Evolutionary conservation across 1,139 yeast species (phyloP), one percentile per base, ranked within the genome.

Genomic region (Zygosaccharomyces pseudobailii): DNA sequence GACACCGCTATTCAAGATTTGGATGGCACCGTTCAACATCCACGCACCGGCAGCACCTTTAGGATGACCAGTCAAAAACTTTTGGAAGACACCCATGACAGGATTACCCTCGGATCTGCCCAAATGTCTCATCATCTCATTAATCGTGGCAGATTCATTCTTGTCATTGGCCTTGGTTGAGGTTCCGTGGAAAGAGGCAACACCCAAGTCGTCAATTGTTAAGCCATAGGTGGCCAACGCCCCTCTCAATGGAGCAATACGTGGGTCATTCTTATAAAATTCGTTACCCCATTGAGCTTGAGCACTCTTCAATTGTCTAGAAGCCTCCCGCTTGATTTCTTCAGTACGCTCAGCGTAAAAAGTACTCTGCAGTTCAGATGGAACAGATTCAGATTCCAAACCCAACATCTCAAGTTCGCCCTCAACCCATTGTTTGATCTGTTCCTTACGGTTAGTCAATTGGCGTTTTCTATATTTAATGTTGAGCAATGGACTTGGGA

Each of bases 41-140:
- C 98, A 92, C 54, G 99, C 97, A 79, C 97, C 98, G 50, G 99
- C 99, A 61, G 98, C 98, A 80, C 98, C 99, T 85, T 92, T 92
- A 65, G 98, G 98, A 76, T 92, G 99, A 74, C 98, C 99, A 63
- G 99, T 92, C 66, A 92, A 80, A 82, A 80, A 92, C 74, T 92
- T 92, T 74, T 92, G 99, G 95, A 92, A 90, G 47, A 92, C 95
- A 79, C 97, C 97, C 62, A 85, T 78, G 47, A 94, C 89, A 58
- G 98, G 96, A 75, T 92, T 94, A 75, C 99, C 99, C 74, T 87
- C 90, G 50, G 95, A 74, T 75, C 99, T 86, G 59, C 97, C 98
- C 68, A 92, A 78, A 68, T 92, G 98, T 66, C 78, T 75, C 84
- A 94, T 84, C 97, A 92, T 92, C 58, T 79, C 74, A 70, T 92